A percentile compares a stretch with the other conserved stretches of the same genome.
phyloP scores from a whole-genome alignment of 495 filamentous ascomycete species.

The Tricharina praecox region DNA sequence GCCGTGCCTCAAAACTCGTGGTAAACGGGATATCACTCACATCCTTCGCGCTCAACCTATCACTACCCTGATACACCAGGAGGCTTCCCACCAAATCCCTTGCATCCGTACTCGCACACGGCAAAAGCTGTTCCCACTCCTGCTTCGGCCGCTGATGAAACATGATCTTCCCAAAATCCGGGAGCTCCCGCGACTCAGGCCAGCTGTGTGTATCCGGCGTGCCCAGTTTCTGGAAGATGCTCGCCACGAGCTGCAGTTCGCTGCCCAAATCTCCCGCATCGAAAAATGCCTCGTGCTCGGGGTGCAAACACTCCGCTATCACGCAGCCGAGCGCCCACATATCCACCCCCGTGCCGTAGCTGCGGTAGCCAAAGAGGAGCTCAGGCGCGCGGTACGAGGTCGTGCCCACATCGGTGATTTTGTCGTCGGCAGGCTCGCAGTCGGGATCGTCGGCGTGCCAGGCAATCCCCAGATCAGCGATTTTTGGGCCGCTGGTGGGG shows the following conservation, averaged over 20 bases:
- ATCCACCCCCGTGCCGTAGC: conserved; percentile 56
- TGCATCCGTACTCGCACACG: conserved; percentile 9
- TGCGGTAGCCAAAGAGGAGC: conserved; percentile 64
- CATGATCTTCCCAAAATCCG: conserved; percentile 26
- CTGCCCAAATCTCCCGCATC: conserved; percentile 76
- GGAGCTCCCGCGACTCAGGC: conserved; percentile 41
- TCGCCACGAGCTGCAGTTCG: conserved; percentile 75
- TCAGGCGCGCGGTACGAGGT: conserved; percentile 83
- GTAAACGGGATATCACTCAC: conserved; percentile 5
- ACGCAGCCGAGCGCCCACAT: conserved; percentile 82
- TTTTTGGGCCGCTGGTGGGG: conserved; percentile 42
- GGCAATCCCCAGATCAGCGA: conserved; percentile 85
- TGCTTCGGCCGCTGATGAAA: conserved; percentile 17
- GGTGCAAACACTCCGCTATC: conserved; percentile 49
- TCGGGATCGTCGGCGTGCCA: conserved; percentile 45
- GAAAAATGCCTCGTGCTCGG: conserved; percentile 45
- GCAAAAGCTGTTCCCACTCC: conserved; percentile 22
- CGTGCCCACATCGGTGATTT: conserved; percentile 86
- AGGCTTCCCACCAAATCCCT: conserved; percentile 13
- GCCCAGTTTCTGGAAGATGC: conserved; percentile 76
- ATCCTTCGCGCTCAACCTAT: conserved; percentile 17
- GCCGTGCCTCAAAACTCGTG: background rate
- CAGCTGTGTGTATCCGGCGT: conserved; percentile 61
- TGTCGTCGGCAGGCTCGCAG: conserved; percentile 47
- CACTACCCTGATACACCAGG: conserved; percentile 18